Conservation (phyloP, 2,329 filamentous ascomycete genomes). For the Paraphaeosphaeria minitans region DNA sequence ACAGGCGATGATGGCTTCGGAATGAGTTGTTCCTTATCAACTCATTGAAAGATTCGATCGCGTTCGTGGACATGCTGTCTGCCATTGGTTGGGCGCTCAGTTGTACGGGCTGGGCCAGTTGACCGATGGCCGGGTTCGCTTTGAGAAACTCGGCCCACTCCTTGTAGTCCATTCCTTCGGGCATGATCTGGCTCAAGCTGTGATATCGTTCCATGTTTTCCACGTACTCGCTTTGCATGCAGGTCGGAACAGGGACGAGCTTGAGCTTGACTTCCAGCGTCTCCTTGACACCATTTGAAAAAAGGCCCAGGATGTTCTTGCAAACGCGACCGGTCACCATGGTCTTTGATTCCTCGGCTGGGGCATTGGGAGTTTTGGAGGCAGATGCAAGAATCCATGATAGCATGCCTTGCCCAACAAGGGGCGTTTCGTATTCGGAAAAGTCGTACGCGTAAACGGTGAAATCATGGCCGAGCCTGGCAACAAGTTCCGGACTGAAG, state of each 20-base stretch:
- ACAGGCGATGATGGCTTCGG: constrained; percentile 30
- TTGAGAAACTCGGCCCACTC: constrained; percentile 82
- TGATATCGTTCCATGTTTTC: constrained; percentile 66
- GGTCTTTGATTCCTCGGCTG: constrained; percentile 66
- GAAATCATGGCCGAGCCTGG: constrained; percentile 77
- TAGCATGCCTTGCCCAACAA: constrained; percentile 94
- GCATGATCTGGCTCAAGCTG: constrained; percentile 62
- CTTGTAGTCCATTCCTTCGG: constrained; percentile 68
- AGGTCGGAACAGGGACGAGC: constrained; percentile 75
- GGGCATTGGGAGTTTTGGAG: constrained; percentile 60
- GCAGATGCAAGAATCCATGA: constrained; percentile 76
- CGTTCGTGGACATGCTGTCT: constrained; percentile 31
- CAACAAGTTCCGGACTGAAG: constrained; percentile 84
- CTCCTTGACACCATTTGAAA: constrained; percentile 81
- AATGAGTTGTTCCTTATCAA: constrained; percentile 42
- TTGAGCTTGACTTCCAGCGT: constrained; percentile 93
- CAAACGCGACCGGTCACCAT: constrained; percentile 89
- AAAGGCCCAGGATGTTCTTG: constrained; percentile 82
- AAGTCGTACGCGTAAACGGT: constrained; percentile 98
- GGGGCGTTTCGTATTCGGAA: constrained; percentile 88
- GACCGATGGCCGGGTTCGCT: constrained; percentile 62
- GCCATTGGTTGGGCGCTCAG: constrained; percentile 21
- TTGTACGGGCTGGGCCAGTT: constrained; percentile 37
- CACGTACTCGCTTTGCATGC: constrained; percentile 64
- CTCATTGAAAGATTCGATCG: constrained; percentile 44